Evolutionary conservation across 805 yeast genomes (phyloP).

Genomic region (Metschnikowia peoriensis): DNA sequence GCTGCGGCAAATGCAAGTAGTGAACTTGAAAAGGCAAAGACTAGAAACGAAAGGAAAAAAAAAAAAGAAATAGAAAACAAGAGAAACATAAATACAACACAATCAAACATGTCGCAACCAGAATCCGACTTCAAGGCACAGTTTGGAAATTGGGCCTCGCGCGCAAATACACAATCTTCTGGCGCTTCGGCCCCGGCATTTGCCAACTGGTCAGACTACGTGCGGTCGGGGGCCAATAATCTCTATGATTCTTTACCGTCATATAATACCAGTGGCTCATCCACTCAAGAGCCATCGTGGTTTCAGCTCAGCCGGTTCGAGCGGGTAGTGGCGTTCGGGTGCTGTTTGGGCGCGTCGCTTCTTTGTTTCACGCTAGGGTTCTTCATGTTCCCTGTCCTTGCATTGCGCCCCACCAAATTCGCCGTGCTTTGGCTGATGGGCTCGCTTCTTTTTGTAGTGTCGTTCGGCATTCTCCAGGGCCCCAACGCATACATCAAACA

Average conservation of each 20-base stretch:
- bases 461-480: constrained; percentile 91
- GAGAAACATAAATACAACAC: neutral
- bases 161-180: constrained; percentile 9
- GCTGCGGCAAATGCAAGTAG: neutral
- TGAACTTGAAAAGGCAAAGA: neutral
- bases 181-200: constrained; percentile 24
- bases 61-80: neutral
- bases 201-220: constrained; percentile 44
- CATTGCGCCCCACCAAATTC: constrained; percentile 86
- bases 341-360: constrained; percentile 73
- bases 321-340: constrained; percentile 70
- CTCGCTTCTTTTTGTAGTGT: constrained; percentile 76
- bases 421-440: constrained; percentile 92
- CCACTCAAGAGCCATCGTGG: constrained; percentile 70
- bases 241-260: constrained; percentile 67
- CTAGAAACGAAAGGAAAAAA: neutral
- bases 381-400: constrained; percentile 83
- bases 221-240: constrained; percentile 46
- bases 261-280: constrained; percentile 47
- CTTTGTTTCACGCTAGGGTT: constrained; percentile 81
- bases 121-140: constrained; percentile 21
- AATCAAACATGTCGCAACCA: constrained; percentile 17
- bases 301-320: constrained; percentile 75
- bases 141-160: constrained; percentile 19
- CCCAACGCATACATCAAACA: constrained; percentile 79